Evolutionary conservation across 768 basidiomycete genomes (phyloP).

Genomic region (Termitomyces eurrhizus): DNA sequence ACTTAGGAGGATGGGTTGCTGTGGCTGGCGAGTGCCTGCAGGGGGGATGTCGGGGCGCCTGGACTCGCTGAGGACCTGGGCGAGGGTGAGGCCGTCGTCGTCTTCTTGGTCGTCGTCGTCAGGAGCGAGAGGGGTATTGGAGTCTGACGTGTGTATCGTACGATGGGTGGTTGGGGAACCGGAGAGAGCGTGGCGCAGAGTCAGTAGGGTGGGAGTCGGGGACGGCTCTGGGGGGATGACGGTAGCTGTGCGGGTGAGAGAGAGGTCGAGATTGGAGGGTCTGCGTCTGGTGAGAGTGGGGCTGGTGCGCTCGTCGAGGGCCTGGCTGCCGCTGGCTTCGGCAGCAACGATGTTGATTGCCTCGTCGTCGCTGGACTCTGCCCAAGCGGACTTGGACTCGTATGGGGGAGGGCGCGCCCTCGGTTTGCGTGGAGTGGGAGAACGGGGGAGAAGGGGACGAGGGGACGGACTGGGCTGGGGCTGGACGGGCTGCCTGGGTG

Average conservation of each 20-base stretch:
- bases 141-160: constrained; percentile 19
- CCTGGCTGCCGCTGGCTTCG: constrained; percentile 76
- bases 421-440: constrained; percentile 36
- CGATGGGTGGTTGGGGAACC: constrained; percentile 35
- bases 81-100: constrained; percentile 66
- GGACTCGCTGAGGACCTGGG: constrained; percentile 74
- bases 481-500: constrained; percentile 46
- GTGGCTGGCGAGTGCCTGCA: constrained; percentile 56
- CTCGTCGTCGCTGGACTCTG: constrained; percentile 81
- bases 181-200: constrained; percentile 58
- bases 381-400: constrained; percentile 60
- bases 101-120: constrained; percentile 62
- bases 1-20: constrained; percentile 63
- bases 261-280: constrained; percentile 68
- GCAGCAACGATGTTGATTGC: constrained; percentile 82
- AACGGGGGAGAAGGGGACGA: constrained; percentile 33
- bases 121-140: constrained; percentile 36
- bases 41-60: constrained; percentile 74
- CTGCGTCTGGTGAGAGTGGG: constrained; percentile 34
- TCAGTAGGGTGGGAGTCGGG: constrained; percentile 59
- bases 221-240: constrained; percentile 48
- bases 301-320: constrained; percentile 82
- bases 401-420: constrained; percentile 61
- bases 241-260: constrained; percentile 32
- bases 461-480: constrained; percentile 24